phyloP scores from a whole-genome alignment of 345 rosid genomes.

The Brassica napus region DNA sequence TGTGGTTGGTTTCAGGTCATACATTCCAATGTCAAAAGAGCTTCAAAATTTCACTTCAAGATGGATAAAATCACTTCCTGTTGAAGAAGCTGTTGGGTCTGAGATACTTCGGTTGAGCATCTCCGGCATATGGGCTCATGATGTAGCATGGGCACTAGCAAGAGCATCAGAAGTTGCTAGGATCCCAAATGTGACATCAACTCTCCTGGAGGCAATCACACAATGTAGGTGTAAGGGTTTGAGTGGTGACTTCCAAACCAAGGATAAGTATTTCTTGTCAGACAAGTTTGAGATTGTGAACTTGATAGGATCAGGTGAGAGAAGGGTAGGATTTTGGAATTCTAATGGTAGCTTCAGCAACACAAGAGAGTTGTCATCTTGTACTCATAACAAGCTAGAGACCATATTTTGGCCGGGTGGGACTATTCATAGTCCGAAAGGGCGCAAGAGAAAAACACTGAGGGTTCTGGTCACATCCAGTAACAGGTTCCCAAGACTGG shows the following conservation, averaged over 20 bases:
- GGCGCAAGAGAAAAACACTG: slow-evolving; percentile 16
- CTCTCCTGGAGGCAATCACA: slow-evolving; percentile 34
- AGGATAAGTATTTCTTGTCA: slow-evolving; percentile 24
- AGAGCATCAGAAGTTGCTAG: slow-evolving; percentile 30
- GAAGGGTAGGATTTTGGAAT: slow-evolving; percentile 42
- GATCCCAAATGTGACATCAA: slow-evolving; percentile 10
- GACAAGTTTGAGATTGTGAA: slow-evolving; percentile 43
- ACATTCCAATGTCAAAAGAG: slow-evolving; percentile 39
- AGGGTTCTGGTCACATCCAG: slow-evolving; percentile 43
- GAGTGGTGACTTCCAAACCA: slow-evolving; percentile 36
- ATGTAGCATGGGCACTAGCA: slow-evolving; percentile 35
- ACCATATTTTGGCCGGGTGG: slow-evolving; percentile 47
- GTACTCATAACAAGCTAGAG: slow-evolving; percentile 22
- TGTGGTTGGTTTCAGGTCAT: slow-evolving; percentile 43
- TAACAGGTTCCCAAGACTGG: slow-evolving; percentile 31
- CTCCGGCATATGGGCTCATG: slow-evolving; percentile 43
- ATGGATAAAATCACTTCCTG: slow-evolving; percentile 28
- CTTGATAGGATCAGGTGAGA: slow-evolving; percentile 33
- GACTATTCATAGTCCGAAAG: slow-evolving; percentile 24
- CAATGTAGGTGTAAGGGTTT: slow-evolving; percentile 35
- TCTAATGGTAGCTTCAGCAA: slow-evolving; percentile 30
- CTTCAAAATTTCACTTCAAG: slow-evolving; percentile 36
- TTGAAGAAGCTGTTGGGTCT: not conserved
- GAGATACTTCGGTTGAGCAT: slow-evolving; percentile 14
- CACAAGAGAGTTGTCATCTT: slow-evolving; percentile 5